phyloP scores from a whole-genome alignment of 768 basidiomycete genomes.

The Chalciporus pseudorubinellus region DNA sequence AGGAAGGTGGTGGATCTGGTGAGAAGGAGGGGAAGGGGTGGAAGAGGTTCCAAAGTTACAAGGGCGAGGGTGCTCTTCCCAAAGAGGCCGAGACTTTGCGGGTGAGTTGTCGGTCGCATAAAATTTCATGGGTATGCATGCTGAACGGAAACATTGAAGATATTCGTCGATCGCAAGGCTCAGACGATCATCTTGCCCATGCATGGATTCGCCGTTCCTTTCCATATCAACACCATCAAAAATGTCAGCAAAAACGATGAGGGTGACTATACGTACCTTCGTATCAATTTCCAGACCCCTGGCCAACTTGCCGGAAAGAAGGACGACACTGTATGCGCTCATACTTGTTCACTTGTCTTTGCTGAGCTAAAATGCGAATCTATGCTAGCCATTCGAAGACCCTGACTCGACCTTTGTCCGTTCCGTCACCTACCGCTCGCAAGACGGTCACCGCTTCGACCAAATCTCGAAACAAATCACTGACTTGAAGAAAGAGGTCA shows the following conservation, averaged over 20 bases:
- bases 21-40: slow-evolving; percentile 90
- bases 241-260: slow-evolving; percentile 98
- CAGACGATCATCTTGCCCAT: slow-evolving; percentile 90
- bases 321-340: slow-evolving; percentile 81
- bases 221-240: slow-evolving; percentile 98
- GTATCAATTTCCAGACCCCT: slow-evolving; percentile 98
- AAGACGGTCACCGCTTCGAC: slow-evolving; percentile 87
- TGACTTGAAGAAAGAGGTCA: slow-evolving; percentile 93
- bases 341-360: not conserved
- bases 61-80: slow-evolving; percentile 88
- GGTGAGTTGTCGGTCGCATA: slow-evolving; percentile 44
- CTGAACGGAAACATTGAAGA: slow-evolving; percentile 46
- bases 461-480: slow-evolving; percentile 89
- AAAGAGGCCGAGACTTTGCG: slow-evolving; percentile 75
- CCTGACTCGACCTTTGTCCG: slow-evolving; percentile 95
- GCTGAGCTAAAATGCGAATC: slow-evolving; percentile 1
- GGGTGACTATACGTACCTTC: slow-evolving; percentile 88
- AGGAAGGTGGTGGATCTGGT: slow-evolving; percentile 68
- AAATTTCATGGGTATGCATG: slow-evolving; percentile 1
- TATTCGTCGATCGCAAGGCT: slow-evolving; percentile 87
- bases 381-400: slow-evolving; percentile 84
- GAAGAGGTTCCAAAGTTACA: slow-evolving; percentile 96
- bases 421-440: slow-evolving; percentile 89
- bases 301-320: slow-evolving; percentile 98
- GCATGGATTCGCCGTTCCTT: slow-evolving; percentile 93